A percentile compares a stretch with the other conserved stretches of the same genome.
These are phyloP conservation scores for Daldinia sp. DNA, from an alignment of 2,329 filamentous ascomycete species.

Conservation along the genomic window DNA sequence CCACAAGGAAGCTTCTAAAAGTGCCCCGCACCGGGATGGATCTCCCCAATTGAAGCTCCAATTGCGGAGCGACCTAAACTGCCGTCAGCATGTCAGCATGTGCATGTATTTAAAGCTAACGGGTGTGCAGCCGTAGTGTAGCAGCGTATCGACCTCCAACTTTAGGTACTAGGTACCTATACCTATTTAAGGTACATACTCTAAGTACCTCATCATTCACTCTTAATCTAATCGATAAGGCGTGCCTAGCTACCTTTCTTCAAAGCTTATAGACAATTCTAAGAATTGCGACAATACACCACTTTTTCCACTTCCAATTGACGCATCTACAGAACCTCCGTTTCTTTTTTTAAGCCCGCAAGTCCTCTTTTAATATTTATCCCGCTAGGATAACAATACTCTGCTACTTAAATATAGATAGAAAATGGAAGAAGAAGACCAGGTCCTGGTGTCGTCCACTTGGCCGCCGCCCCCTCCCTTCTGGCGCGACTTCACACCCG, in stretches of 20 bases:
- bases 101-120: conserved; percentile 2
- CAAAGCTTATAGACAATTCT: background rate
- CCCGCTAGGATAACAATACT: background rate
- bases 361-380: background rate
- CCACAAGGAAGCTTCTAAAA: conserved; percentile 22
- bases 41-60: conserved; percentile 31
- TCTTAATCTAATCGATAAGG: conserved; percentile 8
- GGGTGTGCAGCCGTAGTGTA: background rate
- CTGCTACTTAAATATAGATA: background rate
- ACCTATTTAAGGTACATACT: background rate
- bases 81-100: background rate
- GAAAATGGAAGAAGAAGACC: conserved; percentile 49
- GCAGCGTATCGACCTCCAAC: background rate
- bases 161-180: too few species aligned
- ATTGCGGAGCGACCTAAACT: conserved; percentile 24
- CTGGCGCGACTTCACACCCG: conserved; percentile 86
- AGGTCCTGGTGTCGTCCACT: conserved; percentile 66
- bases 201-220: background rate
- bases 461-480: conserved; percentile 92
- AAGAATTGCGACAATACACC: background rate
- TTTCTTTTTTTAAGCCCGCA: background rate
- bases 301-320: background rate
- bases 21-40: conserved; percentile 25
- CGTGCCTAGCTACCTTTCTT: background rate
- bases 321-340: background rate